Conservation (phyloP, 140 eudicot species). For the Anethum foeniculum region DNA sequence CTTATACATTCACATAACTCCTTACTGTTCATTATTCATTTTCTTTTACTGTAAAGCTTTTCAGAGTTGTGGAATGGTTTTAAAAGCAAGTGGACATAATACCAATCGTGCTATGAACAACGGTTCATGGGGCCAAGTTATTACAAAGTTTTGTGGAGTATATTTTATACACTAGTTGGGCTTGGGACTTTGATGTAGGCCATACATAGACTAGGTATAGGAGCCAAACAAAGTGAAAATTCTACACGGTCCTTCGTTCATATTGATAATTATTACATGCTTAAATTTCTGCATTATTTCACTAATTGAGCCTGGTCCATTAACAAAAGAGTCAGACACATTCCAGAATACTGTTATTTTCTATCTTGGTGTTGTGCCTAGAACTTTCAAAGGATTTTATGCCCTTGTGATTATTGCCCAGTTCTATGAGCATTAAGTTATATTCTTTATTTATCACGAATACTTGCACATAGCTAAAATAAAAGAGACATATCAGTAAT, state of each 20-base stretch:
- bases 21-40: background rate
- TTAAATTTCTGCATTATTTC: background rate
- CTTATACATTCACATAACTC: background rate
- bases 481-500: background rate
- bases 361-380: background rate
- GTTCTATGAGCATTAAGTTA: background rate
- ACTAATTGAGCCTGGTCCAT: background rate
- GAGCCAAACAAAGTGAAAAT: background rate
- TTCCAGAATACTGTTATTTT: background rate
- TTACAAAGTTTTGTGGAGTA: background rate
- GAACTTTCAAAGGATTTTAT: background rate
- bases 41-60: background rate
- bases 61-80: background rate
- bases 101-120: background rate
- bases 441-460: background rate
- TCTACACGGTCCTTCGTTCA: background rate
- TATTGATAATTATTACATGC: background rate
- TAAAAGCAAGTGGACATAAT: background rate
- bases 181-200: background rate
- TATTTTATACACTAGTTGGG: background rate
- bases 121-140: background rate
- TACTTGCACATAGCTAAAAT: background rate
- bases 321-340: background rate
- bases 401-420: background rate
- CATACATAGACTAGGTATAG: background rate